These are phyloP conservation scores for Coniochaeta ligniaria DNA, from an alignment of 2,329 filamentous ascomycete species.

Conservation along the genomic window DNA sequence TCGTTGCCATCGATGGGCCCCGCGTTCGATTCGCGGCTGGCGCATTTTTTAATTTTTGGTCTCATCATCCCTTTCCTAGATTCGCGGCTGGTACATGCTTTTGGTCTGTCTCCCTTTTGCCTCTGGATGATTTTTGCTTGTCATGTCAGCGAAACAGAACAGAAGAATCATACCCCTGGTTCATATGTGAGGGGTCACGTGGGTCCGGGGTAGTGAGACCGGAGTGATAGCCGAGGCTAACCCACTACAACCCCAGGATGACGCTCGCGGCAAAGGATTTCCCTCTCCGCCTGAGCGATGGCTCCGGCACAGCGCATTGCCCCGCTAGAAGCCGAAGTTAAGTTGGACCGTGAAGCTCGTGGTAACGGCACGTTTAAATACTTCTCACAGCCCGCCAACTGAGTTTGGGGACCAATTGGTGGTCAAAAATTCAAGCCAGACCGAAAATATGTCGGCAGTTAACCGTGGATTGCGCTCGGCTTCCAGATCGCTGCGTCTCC, in stretches of 20 bases:
- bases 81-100: too few species aligned
- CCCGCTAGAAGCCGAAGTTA: not conserved
- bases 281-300: not conserved
- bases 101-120: too few species aligned
- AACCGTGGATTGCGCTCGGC: slow-evolving; percentile 47
- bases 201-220: not conserved
- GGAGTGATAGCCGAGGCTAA: slow-evolving; percentile 1
- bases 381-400: not conserved
- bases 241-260: not conserved
- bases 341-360: not conserved
- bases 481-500: slow-evolving; percentile 45
- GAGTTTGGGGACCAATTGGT: slow-evolving; percentile 11
- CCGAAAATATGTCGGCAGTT: slow-evolving; percentile 42
- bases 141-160: too few species aligned
- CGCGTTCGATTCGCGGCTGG: not conserved
- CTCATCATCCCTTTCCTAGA: too few species aligned
- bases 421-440: slow-evolving; percentile 6
- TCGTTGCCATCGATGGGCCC: slow-evolving; percentile 33
- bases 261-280: slow-evolving; percentile 2
- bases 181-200: too few species aligned
- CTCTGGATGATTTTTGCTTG: not conserved
- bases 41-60: not conserved
- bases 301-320: not conserved
- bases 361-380: not conserved
- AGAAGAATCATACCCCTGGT: too few species aligned